Conservation (phyloP, 1,284 basidiomycete genomes). For the Ustanciosporium gigantosporum region DNA sequence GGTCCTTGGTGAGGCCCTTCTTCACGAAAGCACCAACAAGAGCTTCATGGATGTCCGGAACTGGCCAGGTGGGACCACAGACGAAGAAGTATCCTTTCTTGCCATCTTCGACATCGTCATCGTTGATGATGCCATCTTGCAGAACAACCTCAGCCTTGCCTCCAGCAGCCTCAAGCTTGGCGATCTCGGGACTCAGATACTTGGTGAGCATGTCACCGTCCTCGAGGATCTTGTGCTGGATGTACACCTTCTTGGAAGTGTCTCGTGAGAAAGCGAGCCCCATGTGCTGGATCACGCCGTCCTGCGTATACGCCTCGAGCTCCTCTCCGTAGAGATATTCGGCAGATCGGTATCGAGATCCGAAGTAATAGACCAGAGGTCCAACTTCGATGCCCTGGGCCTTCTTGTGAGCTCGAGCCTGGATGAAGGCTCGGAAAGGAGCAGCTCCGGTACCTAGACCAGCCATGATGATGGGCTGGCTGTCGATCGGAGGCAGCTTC, state of each 20-base stretch:
- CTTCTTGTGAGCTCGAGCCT: constrained; percentile 83
- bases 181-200: constrained; percentile 55
- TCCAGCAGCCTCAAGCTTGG: constrained; percentile 67
- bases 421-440: constrained; percentile 97
- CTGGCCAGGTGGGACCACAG: constrained; percentile 97
- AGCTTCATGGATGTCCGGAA: constrained; percentile 93
- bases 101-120: constrained; percentile 41
- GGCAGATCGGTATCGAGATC: constrained; percentile 87
- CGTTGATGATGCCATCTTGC: constrained; percentile 65
- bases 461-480: constrained; percentile 95
- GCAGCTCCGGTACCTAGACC: constrained; percentile 97
- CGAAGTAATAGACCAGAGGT: constrained; percentile 96
- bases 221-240: constrained; percentile 96
- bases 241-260: constrained; percentile 86
- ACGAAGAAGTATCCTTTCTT: constrained; percentile 78
- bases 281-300: constrained; percentile 81
- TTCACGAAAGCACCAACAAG: constrained; percentile 76
- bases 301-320: constrained; percentile 71
- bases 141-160: constrained; percentile 50
- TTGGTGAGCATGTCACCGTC: constrained; percentile 77
- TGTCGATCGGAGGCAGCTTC: constrained; percentile 87
- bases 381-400: constrained; percentile 79
- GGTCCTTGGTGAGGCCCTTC: constrained; percentile 70
- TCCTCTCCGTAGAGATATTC: constrained; percentile 97
- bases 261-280: constrained; percentile 98